A percentile compares a stretch with the other conserved stretches of the same genome.
Evolutionary conservation across 768 basidiomycete species (phyloP).

Genomic region (Tylopilus cervinicoccineus): DNA sequence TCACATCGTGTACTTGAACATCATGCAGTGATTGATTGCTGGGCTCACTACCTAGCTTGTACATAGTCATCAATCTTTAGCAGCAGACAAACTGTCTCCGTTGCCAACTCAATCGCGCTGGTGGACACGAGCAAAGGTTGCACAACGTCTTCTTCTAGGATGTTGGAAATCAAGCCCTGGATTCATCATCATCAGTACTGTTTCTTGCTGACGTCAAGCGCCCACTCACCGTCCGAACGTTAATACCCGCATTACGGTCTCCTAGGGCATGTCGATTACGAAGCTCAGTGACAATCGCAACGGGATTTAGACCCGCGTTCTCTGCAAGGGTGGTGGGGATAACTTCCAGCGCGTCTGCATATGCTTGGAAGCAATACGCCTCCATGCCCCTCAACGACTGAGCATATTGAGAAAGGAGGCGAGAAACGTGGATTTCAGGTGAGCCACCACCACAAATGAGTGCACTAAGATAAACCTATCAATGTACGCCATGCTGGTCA

Average conservation of each 20-base stretch:
- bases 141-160: constrained; percentile 94
- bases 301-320: constrained; percentile 97
- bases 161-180: constrained; percentile 95
- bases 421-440: constrained; percentile 96
- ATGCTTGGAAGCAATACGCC: constrained; percentile 98
- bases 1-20: background rate
- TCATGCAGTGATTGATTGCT: background rate
- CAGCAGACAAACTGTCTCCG: constrained; percentile 95
- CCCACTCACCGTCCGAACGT: constrained; percentile 83
- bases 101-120: constrained; percentile 90
- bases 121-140: constrained; percentile 95
- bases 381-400: constrained; percentile 97
- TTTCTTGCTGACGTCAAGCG: background rate
- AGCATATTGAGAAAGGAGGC: constrained; percentile 83
- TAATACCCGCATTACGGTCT: constrained; percentile 94
- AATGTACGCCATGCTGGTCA: background rate
- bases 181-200: constrained; percentile 6
- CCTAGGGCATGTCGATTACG: constrained; percentile 96
- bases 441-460: constrained; percentile 96
- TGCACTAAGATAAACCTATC: constrained; percentile 46
- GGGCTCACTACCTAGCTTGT: constrained; percentile 55
- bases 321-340: constrained; percentile 97
- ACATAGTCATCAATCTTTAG: constrained; percentile 96
- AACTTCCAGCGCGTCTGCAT: constrained; percentile 95
- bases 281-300: constrained; percentile 96